Percentiles rank a stretch among this genome's conserved stretches.
These are phyloP conservation scores for Candida pini DNA, from an alignment of 805 yeast genomes.

Conservation along the genomic window DNA sequence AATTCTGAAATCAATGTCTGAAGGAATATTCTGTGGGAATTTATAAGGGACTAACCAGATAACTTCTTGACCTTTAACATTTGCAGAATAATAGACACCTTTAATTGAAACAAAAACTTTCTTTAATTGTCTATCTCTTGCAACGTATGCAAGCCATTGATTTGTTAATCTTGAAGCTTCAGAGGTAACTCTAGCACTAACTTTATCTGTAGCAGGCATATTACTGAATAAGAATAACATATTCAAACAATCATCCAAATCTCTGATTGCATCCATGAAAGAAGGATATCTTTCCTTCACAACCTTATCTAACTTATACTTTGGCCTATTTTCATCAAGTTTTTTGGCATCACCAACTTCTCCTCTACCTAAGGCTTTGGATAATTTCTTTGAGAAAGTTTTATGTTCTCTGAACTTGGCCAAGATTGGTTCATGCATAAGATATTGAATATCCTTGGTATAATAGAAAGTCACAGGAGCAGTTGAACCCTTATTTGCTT, in stretches of 20 bases:
- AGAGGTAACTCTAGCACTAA: constrained; percentile 73
- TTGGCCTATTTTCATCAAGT: constrained; percentile 74
- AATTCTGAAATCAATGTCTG: constrained; percentile 91
- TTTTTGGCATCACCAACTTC: constrained; percentile 85
- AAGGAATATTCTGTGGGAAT: constrained; percentile 92
- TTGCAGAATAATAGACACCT: constrained; percentile 94
- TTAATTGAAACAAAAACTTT: constrained; percentile 95
- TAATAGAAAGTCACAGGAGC: constrained; percentile 94
- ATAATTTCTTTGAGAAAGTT: constrained; percentile 85
- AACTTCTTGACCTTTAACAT: constrained; percentile 82
- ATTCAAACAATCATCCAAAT: constrained; percentile 89
- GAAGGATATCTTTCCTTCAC: constrained; percentile 95
- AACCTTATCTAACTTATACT: constrained; percentile 81
- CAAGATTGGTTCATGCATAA: constrained; percentile 91
- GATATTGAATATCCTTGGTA: constrained; percentile 87
- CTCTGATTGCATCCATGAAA: constrained; percentile 86
- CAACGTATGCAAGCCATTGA: constrained; percentile 93
- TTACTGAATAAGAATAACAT: constrained; percentile 92
- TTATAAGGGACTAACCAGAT: constrained; percentile 97
- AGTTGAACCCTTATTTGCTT: constrained; percentile 97
- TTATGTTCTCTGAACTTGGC: constrained; percentile 92
- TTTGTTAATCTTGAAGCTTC: constrained; percentile 84
- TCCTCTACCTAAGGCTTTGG: constrained; percentile 86
- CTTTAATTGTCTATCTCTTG: constrained; percentile 72
- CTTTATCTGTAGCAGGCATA: constrained; percentile 88